These are phyloP conservation scores for Alliaria petiolata DNA, from an alignment of 345 rosid species.

Conservation along the genomic window DNA sequence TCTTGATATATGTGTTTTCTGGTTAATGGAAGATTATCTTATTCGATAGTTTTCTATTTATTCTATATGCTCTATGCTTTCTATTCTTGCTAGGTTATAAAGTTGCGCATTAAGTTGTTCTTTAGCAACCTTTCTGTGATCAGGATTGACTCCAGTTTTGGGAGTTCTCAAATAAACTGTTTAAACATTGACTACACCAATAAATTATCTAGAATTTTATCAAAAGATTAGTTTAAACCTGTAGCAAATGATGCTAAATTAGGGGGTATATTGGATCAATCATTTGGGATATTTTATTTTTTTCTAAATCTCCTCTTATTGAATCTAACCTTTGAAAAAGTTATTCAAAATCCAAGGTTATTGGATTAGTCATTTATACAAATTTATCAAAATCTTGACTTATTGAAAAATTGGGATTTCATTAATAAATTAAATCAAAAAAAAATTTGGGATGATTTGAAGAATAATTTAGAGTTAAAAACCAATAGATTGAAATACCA, in stretches of 20 bases:
- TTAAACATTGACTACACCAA: not conserved
- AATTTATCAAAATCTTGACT: too few relatives aligned
- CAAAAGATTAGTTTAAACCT: not conserved
- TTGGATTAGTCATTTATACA: too few relatives aligned
- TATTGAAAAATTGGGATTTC: too few relatives aligned
- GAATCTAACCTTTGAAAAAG: too few relatives aligned
- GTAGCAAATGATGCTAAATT: not conserved
- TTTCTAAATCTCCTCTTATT: too few relatives aligned
- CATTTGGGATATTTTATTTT: too few relatives aligned
- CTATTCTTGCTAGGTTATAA: not conserved
- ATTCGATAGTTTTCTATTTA: not conserved
- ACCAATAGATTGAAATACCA: too few relatives aligned
- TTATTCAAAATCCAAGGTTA: too few relatives aligned
- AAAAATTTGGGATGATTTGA: too few relatives aligned
- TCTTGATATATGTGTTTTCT: conserved; percentile 3
- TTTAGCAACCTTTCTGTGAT: not conserved
- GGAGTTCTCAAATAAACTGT: not conserved
- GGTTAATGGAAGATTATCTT: conserved; percentile 5
- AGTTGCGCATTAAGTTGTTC: not conserved
- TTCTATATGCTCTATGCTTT: conserved; percentile 9
- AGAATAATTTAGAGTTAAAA: too few relatives aligned
- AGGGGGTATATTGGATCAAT: too few relatives aligned
- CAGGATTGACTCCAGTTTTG: not conserved
- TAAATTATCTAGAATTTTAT: not conserved
- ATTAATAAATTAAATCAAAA: too few relatives aligned